A percentile compares a stretch with the other conserved stretches of the same genome.
These are phyloP conservation scores for Aspergillus cavernicola DNA, from an alignment of 495 filamentous ascomycete species.

Conservation along the genomic window DNA sequence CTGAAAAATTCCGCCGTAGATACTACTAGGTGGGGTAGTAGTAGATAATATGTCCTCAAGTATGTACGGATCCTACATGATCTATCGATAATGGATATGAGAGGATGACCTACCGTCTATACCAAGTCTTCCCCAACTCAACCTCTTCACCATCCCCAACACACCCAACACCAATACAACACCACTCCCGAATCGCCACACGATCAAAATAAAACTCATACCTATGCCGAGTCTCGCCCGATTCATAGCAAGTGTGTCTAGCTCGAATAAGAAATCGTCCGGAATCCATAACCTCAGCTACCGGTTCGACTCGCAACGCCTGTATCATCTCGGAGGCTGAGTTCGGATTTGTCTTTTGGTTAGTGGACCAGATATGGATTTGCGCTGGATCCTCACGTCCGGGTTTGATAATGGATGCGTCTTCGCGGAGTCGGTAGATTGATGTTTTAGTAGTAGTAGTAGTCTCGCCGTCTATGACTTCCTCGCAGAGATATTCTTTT, in stretches of 20 bases:
- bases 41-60: too few relatives aligned
- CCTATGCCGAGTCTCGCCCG: neutral
- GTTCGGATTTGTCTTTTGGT: neutral
- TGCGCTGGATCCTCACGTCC: too few relatives aligned
- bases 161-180: slow-evolving; percentile 6
- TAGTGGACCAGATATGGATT: slow-evolving; percentile 2
- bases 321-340: neutral
- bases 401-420: too few relatives aligned
- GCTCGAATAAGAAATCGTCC: slow-evolving; percentile 7
- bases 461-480: slow-evolving; percentile 1
- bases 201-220: slow-evolving; percentile 30
- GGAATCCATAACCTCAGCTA: neutral
- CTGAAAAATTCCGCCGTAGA: too few relatives aligned
- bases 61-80: too few relatives aligned
- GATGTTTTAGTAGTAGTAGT: neutral
- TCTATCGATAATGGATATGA: too few relatives aligned
- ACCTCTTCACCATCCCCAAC: neutral
- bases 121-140: neutral
- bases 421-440: slow-evolving; percentile 18
- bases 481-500: slow-evolving; percentile 32
- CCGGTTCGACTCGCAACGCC: slow-evolving; percentile 1
- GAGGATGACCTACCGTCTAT: neutral
- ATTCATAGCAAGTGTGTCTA: neutral
- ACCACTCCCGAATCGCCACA: slow-evolving; percentile 31
- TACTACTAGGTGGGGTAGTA: too few relatives aligned